Evolutionary conservation across 768 basidiomycete species (phyloP).

Genomic region (Lyophyllum shimeji): DNA sequence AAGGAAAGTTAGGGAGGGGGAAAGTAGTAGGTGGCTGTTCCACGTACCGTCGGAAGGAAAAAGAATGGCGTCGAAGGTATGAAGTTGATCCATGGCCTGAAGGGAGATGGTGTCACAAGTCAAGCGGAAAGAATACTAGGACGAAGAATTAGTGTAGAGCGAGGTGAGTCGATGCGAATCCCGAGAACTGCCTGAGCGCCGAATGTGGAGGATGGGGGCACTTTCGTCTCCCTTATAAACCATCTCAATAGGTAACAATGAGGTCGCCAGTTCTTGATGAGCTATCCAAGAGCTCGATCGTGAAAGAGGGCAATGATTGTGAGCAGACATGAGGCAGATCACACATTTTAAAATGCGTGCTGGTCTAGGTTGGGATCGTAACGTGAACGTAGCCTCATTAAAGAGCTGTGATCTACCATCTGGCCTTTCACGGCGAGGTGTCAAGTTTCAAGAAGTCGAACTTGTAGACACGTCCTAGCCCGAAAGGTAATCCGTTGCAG

Average conservation of each 20-base stretch:
- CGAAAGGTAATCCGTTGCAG: neutral
- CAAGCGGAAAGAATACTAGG: slow-evolving; percentile 14
- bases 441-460: slow-evolving; percentile 1
- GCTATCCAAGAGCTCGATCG: slow-evolving; percentile 15
- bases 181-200: slow-evolving; percentile 19
- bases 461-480: neutral
- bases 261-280: slow-evolving; percentile 33
- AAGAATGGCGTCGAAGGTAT: slow-evolving; percentile 68
- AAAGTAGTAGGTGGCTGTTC: neutral
- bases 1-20: slow-evolving; percentile 1
- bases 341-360: slow-evolving; percentile 2
- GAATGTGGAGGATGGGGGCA: slow-evolving; percentile 3
- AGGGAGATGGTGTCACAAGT: neutral
- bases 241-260: slow-evolving; percentile 32
- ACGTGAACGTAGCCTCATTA: neutral
- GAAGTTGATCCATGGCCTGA: slow-evolving; percentile 58
- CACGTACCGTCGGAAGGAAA: slow-evolving; percentile 68
- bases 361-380: slow-evolving; percentile 1
- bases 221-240: slow-evolving; percentile 16
- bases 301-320: slow-evolving; percentile 23
- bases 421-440: slow-evolving; percentile 1
- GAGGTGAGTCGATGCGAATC: slow-evolving; percentile 10
- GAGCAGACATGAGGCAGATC: slow-evolving; percentile 35
- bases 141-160: slow-evolving; percentile 10
- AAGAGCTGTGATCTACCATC: slow-evolving; percentile 6